Conservation (phyloP, 2,329 filamentous ascomycete species). For the Mycogone perniciosa region DNA sequence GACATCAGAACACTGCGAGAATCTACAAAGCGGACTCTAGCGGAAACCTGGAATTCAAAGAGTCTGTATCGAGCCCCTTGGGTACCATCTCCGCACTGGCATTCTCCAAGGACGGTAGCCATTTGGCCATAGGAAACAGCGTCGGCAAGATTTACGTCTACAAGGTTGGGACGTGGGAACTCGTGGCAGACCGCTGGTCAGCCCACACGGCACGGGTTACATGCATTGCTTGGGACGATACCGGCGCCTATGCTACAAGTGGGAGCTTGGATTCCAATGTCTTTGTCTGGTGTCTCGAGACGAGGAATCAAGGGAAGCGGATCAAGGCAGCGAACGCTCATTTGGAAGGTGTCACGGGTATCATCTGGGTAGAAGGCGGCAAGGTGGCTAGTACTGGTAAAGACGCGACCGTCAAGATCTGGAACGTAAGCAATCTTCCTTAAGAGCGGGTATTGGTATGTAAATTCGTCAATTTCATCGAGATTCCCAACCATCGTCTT, state of each 20-base stretch:
- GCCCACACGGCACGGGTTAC: constrained; percentile 54
- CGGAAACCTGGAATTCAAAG: constrained; percentile 46
- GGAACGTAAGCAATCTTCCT: constrained; percentile 45
- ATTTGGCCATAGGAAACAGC: constrained; percentile 75
- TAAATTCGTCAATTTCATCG: background rate
- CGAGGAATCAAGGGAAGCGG: constrained; percentile 72
- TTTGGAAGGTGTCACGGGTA: constrained; percentile 89
- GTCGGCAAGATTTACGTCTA: constrained; percentile 86
- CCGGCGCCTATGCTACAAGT: constrained; percentile 72
- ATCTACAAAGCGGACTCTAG: constrained; percentile 58
- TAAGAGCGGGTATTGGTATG: constrained; percentile 11
- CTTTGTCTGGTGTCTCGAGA: constrained; percentile 80
- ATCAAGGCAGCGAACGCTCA: constrained; percentile 84
- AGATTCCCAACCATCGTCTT: background rate
- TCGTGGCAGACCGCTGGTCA: constrained; percentile 70
- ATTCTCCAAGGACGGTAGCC: constrained; percentile 71
- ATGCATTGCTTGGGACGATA: constrained; percentile 66
- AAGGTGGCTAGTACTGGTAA: constrained; percentile 75
- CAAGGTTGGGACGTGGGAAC: constrained; percentile 51
- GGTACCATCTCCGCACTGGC: constrained; percentile 71
- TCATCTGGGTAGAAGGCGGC: constrained; percentile 67
- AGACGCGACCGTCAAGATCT: constrained; percentile 88
- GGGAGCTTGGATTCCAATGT: constrained; percentile 87
- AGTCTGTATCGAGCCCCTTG: constrained; percentile 61
- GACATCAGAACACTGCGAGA: constrained; percentile 64